Conservation (phyloP, 129 eudicot species). For the Rutidosis leptorrhynchoides region DNA sequence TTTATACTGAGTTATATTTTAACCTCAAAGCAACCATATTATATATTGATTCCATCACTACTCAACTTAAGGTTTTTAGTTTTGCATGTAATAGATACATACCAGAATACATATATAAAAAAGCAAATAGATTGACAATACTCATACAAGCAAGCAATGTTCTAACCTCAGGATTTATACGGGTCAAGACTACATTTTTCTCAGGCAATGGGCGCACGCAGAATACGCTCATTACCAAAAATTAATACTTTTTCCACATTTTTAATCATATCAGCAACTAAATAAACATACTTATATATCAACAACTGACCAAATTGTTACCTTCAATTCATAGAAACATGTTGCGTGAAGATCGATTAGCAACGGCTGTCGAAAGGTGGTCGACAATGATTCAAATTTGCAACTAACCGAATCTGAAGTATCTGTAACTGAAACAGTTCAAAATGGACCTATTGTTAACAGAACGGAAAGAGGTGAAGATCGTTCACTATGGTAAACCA, state of each 20-base stretch:
- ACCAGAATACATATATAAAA: constrained; percentile 13
- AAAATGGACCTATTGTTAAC: constrained; percentile 52
- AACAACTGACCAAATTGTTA: background rate
- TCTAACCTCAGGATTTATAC: constrained; percentile 97
- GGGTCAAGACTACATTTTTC: constrained; percentile 75
- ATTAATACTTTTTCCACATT: background rate
- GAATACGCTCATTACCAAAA: constrained; percentile 45
- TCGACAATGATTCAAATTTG: constrained; percentile 61
- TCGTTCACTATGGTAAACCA: constrained; percentile 64
- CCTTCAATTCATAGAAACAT: constrained; percentile 75
- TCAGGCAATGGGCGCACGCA: constrained; percentile 82
- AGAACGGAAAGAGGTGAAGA: constrained; percentile 73
- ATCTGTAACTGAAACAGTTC: too few relatives aligned
- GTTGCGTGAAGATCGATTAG: constrained; percentile 65
- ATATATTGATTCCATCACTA: background rate
- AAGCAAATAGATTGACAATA: constrained; percentile 12
- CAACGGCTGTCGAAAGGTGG: constrained; percentile 35
- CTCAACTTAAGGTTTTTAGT: background rate
- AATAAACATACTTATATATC: background rate
- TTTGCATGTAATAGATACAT: background rate
- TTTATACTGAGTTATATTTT: background rate
- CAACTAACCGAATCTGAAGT: too few relatives aligned
- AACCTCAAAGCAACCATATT: background rate
- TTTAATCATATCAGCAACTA: background rate
- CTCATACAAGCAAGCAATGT: constrained; percentile 3